Base-by-base conservation (phyloP, 495 filamentous ascomycete species). In the Hypoxylon perforatum region DNA sequence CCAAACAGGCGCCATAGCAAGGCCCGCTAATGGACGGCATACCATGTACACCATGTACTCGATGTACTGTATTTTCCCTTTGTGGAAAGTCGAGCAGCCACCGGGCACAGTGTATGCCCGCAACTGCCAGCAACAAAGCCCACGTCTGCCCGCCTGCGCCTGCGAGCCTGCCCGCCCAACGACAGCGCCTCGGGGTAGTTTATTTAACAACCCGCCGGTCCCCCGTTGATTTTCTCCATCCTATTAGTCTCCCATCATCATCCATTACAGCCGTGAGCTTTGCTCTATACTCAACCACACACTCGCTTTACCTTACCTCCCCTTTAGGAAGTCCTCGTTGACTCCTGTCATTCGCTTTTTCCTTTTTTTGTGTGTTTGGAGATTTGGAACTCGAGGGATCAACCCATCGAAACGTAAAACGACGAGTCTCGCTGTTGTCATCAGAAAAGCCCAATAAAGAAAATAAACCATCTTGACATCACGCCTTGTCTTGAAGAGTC, bases 261-360 rank as follows among this genome's bases (percentile, higher is more conserved):
- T 46, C 65, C 65, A 68, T 58, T 67, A 65, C 66, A 70, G 61
- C 60, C 60, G 73, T 75, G 78, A 77, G 69, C 68, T 70, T 65
- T 67, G 79, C 81, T 76, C 64, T 70, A 73, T 58, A 57, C 69
- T 70, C 77, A 76, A 69, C 78, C 78, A 70, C 80, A 82, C 81
- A 69, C 73, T 83, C 81, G 81, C 81, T 84, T 79, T 80, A 75
- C 67, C 65, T 69, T 73, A 77, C 71, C 65, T 49, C 67, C 65
- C 72, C 71, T 71, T 67, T 71, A 84, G 84, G 84, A 86, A 85
- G 83, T 84, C 84, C 84, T 86, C 83, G 84, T 82, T 74, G 84
- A 78, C 84, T 86, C 84, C 84, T 85, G 82, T 85, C 84, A 84
- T 82, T 87, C 83, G 82, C 84, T 86, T 82, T 76, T 81, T 79